A percentile compares a stretch with the other conserved stretches of the same genome.
Evolutionary conservation across 345 rosid species (phyloP).

Genomic region (Sisymbrium altissimum): DNA sequence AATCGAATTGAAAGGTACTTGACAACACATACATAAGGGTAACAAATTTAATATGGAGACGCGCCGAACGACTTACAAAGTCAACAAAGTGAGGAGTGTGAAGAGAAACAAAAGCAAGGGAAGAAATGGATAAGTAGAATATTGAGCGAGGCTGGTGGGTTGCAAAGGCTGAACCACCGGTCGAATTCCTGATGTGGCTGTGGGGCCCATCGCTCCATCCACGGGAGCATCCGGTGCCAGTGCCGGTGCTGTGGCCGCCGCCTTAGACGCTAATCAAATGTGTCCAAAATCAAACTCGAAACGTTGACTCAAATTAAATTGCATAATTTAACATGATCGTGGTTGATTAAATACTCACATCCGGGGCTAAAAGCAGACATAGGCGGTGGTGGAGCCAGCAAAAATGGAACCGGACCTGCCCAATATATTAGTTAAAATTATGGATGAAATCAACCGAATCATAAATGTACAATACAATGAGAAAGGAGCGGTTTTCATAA

Average conservation of each 20-base stretch:
- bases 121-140: conserved; percentile 14
- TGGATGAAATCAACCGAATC: background rate
- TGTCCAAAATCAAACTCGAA: background rate
- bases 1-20: background rate
- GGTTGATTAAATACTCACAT: conserved; percentile 37
- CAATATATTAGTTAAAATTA: background rate
- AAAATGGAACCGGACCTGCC: conserved; percentile 63
- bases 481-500: background rate
- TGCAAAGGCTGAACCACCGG: conserved; percentile 31
- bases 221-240: background rate
- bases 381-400: conserved; percentile 53
- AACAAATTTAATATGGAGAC: background rate
- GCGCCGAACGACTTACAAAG: conserved; percentile 2
- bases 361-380: conserved; percentile 48
- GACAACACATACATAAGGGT: background rate
- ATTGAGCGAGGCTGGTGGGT: conserved; percentile 28
- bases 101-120: conserved; percentile 11
- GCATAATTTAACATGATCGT: background rate
- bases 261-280: conserved; percentile 28
- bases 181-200: conserved; percentile 22
- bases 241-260: conserved; percentile 5
- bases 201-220: conserved; percentile 7
- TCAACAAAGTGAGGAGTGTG: background rate
- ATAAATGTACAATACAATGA: background rate
- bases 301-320: background rate